phyloP scores from a whole-genome alignment of 2,329 filamentous ascomycete species.

The Cercospora zeae-maydis region DNA sequence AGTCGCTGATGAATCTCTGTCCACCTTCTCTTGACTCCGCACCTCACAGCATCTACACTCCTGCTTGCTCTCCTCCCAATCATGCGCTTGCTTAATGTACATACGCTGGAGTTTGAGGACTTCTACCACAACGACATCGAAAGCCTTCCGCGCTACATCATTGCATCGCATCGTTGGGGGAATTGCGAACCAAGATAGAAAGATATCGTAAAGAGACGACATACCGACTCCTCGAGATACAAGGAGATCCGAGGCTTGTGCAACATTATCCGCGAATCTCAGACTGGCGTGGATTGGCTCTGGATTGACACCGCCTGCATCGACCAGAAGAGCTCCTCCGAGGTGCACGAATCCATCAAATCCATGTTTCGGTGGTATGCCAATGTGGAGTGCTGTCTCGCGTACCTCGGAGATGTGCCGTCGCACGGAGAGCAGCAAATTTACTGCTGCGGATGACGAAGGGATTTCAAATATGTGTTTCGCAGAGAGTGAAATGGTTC shows the following conservation, averaged over 20 bases:
- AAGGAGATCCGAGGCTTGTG: constrained; percentile 14
- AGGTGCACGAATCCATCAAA: constrained; percentile 19
- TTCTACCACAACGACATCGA: constrained; percentile 1
- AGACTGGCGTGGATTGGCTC: constrained; percentile 7
- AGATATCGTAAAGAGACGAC: constrained; percentile 7
- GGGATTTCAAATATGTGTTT: no score
- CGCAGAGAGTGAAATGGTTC: no score
- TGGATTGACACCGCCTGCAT: constrained; percentile 28
- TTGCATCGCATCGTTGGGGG: constrained; percentile 19
- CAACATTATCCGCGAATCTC: not conserved
- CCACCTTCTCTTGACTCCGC: not conserved
- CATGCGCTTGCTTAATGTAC: constrained; percentile 15
- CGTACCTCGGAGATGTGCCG: constrained; percentile 15
- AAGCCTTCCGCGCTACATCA: constrained; percentile 9
- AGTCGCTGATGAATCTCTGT: not conserved
- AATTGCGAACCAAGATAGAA: constrained; percentile 2
- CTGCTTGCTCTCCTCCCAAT: no score
- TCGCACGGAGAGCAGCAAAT: not conserved
- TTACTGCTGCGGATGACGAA: no score
- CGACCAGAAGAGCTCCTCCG: constrained; percentile 17
- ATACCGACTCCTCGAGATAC: constrained; percentile 7
- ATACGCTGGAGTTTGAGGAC: constrained; percentile 8
- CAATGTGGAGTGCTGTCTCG: constrained; percentile 18
- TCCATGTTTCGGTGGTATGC: constrained; percentile 24
- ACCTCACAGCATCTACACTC: not conserved